Conservation (phyloP, 2,329 filamentous ascomycete species). For the Fusarium mangiferae region DNA sequence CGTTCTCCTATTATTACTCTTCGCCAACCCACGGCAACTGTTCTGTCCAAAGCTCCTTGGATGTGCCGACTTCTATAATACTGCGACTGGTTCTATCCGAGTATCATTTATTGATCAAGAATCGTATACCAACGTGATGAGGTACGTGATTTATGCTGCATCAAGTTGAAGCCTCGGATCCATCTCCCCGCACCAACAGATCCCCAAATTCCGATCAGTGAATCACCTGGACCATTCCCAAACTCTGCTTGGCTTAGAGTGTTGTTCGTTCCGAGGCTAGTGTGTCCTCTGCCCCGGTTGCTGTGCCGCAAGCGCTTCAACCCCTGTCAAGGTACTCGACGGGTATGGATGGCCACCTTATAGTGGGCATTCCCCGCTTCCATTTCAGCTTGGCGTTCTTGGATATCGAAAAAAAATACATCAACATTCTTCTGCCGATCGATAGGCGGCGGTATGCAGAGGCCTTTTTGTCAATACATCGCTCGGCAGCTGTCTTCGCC, state of each 20-base stretch:
- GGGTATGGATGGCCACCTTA: slow-evolving; percentile 21
- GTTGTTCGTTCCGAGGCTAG: slow-evolving; percentile 21
- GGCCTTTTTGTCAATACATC: slow-evolving; percentile 12
- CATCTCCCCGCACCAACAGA: slow-evolving; percentile 24
- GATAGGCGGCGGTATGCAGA: not conserved
- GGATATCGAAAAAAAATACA: slow-evolving; percentile 1
- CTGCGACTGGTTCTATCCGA: not conserved
- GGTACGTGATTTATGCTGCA: slow-evolving; percentile 23
- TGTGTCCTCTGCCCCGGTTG: slow-evolving; percentile 21
- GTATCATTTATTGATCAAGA: not conserved
- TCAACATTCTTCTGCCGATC: not conserved
- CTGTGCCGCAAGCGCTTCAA: slow-evolving; percentile 31
- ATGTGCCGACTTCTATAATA: not conserved
- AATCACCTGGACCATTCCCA: slow-evolving; percentile 26
- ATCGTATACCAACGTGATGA: slow-evolving; percentile 15
- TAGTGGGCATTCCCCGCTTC: slow-evolving; percentile 31
- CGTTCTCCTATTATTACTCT: not conserved
- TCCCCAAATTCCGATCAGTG: slow-evolving; percentile 25
- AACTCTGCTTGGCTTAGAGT: slow-evolving; percentile 18
- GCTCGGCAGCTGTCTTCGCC: slow-evolving; percentile 1
- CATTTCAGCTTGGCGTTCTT: slow-evolving; percentile 27
- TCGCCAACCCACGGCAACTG: not conserved
- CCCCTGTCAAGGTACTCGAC: slow-evolving; percentile 13
- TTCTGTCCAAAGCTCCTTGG: not conserved
- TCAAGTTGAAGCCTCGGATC: not conserved